Evolutionary conservation across 805 yeast species (phyloP), one percentile per base, ranked within the genome.

Genomic region (Candida germanica): DNA sequence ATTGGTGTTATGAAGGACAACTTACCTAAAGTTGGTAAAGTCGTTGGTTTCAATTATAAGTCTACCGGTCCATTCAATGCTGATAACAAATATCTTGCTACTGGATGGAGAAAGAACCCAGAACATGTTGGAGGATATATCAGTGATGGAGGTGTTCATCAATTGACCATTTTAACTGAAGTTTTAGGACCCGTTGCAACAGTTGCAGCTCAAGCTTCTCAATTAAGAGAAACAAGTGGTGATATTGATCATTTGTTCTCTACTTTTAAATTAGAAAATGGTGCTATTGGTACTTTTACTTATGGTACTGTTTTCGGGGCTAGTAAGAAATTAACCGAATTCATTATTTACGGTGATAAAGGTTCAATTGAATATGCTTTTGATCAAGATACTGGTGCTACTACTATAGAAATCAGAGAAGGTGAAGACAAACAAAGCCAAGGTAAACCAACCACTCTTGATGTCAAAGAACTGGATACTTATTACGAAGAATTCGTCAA

Each of bases 81-180:
- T 20, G 51, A 63, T 38, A 79, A 74, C 62, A 77, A 81, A 53
- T 85, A 83, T 53, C 55, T 79, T 41, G 58, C 65, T 15, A 89
- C 97, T 2, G 37, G 80, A 11, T 91, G 98, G 98, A 82, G 97
- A 72, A 77, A 75, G 56, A 71, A 80, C 31, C 97, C 98, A 21
- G 81, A 87, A 59, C 97, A 91, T 56, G 75, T 88, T 47, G 98
- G 98, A 36, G 97, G 97, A 0, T 89, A 71, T 61, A 68, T 91
- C 50, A 81, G 91, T 40, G 98, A 91, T 53, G 97, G 96, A 53
- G 98, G 97, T 56, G 98, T 91, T 16, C 98, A 91, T 62, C 97
- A 89, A 60, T 66, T 89, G 58, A 96, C 96, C 3, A 65, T 87
- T 25, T 72, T 89, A 46, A 87, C 95, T 6, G 87, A 79, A 41